Base-by-base conservation (phyloP, 2,329 filamentous ascomycete species). In the Xylaria digitata region DNA sequence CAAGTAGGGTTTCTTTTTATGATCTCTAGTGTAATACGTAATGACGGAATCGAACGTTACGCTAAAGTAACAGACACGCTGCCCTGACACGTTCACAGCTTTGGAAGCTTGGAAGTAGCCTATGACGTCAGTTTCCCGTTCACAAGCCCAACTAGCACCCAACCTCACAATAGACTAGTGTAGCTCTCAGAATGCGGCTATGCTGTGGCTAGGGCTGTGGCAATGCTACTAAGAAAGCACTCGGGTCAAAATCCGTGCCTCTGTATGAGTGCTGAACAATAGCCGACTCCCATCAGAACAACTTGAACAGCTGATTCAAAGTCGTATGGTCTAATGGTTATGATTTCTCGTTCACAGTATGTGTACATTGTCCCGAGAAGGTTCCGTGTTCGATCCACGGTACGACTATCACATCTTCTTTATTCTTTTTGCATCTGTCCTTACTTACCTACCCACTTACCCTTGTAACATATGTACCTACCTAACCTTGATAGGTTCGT, bases 271-370 rank as follows among this genome's bases (percentile, higher is more conserved):
- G 17, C 30, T 3, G 8, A 48, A 34, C 2, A 34, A 26, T 26
- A 34, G 7, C 55, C 37, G 19, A 4, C 11, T 21, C 11, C 4
- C 26, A 26, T 26, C 26, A 5, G 26, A 48, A 1, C 19, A 23
- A n/a, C n/a, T 21, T 6, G 6, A 34, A 42, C 17, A 17, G 34
- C 32, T 1, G 1, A n/a, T 9, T 26, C n/a, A 2, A 32, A 75
- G 73, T 76, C 73, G 73, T 74, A 73, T 76, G 74, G 67, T 76
- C 73, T 76, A 76, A 75, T 76, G 74, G 74, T 76, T 76, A 76
- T 76, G 73, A 76, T 74, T 73, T 76, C 71, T 75, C 72, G 72
- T 75, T 76, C 74, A 76, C 74, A 76, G 56, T 71, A 61, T 56
- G 65, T 70, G 68, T 64, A 42, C 68, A 69, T 67, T 68, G 72